Evolutionary conservation across 2,329 filamentous ascomycete species (phyloP).

Genomic region (Penicillium sp.): DNA sequence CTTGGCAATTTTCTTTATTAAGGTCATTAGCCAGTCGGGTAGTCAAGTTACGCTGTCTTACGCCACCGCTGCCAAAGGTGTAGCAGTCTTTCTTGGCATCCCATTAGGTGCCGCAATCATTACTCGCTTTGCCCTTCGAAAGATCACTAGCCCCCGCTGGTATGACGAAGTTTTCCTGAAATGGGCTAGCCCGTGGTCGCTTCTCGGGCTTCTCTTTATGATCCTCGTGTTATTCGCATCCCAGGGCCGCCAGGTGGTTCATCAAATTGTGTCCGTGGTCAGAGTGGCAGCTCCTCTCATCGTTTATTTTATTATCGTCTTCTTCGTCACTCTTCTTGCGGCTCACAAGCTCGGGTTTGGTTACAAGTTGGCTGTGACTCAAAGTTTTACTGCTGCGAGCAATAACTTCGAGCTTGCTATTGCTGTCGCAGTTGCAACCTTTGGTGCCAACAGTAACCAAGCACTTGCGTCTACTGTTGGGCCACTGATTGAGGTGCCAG

Average conservation of each 20-base stretch:
- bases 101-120: conserved; percentile 77
- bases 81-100: conserved; percentile 82
- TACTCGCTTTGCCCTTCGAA: conserved; percentile 65
- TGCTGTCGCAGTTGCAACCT: conserved; percentile 79
- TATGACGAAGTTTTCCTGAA: conserved; percentile 60
- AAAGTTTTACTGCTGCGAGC: conserved; percentile 74
- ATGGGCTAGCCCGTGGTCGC: conserved; percentile 68
- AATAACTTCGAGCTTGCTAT: conserved; percentile 94
- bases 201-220: conserved; percentile 82
- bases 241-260: conserved; percentile 72
- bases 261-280: conserved; percentile 79
- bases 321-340: conserved; percentile 65
- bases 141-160: conserved; percentile 58
- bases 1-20: conserved; percentile 67
- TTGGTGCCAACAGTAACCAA: conserved; percentile 74
- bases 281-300: conserved; percentile 77
- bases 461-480: conserved; percentile 78
- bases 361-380: too few relatives aligned
- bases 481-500: conserved; percentile 51
- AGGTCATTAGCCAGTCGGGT: conserved; percentile 63
- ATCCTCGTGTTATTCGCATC: conserved; percentile 83
- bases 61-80: conserved; percentile 69
- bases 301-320: conserved; percentile 77
- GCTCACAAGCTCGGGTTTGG: conserved; percentile 65
- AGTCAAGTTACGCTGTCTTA: conserved; percentile 58